Evolutionary conservation across 2,329 filamentous ascomycete species (phyloP).

Genomic region (Hypoxylon sp.): DNA sequence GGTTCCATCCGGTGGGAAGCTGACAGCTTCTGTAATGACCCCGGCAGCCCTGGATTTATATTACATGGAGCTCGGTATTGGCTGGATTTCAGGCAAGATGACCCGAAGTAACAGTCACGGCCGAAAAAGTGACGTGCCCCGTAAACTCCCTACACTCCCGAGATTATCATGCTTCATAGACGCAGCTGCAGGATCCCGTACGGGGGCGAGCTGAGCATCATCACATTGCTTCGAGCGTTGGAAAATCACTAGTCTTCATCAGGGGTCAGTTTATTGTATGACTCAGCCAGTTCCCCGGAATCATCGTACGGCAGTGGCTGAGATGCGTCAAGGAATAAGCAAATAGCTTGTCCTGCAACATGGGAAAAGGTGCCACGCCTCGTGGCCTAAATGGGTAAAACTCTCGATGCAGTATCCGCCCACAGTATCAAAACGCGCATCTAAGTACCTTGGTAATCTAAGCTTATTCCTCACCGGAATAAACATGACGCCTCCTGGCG

Average conservation of each 20-base stretch:
- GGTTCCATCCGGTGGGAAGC: constrained; percentile 44
- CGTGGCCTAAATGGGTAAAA: constrained; percentile 25
- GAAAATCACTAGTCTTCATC: constrained; percentile 16
- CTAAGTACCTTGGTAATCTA: neutral
- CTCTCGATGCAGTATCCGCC: constrained; percentile 35
- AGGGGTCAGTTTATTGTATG: constrained; percentile 8
- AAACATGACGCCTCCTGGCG: constrained; percentile 24
- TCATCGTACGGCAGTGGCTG: constrained; percentile 32
- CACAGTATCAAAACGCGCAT: constrained; percentile 28
- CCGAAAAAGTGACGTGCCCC: constrained; percentile 30
- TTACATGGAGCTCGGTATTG: constrained; percentile 41
- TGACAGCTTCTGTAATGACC: constrained; percentile 36
- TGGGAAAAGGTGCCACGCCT: constrained; percentile 26
- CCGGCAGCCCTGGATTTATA: constrained; percentile 38
- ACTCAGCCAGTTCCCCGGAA: constrained; percentile 31
- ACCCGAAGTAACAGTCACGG: constrained; percentile 39
- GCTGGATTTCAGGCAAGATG: constrained; percentile 31
- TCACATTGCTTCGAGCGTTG: constrained; percentile 21
- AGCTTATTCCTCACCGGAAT: constrained; percentile 25
- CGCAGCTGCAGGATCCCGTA: constrained; percentile 41
- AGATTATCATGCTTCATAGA: constrained; percentile 38
- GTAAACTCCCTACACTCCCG: constrained; percentile 37
- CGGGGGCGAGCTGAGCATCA: constrained; percentile 27
- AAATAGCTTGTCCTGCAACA: constrained; percentile 20
- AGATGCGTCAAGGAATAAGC: constrained; percentile 25